Conservation (phyloP, 148 eudicot genomes). For the Rhododendron vialii region DNA sequence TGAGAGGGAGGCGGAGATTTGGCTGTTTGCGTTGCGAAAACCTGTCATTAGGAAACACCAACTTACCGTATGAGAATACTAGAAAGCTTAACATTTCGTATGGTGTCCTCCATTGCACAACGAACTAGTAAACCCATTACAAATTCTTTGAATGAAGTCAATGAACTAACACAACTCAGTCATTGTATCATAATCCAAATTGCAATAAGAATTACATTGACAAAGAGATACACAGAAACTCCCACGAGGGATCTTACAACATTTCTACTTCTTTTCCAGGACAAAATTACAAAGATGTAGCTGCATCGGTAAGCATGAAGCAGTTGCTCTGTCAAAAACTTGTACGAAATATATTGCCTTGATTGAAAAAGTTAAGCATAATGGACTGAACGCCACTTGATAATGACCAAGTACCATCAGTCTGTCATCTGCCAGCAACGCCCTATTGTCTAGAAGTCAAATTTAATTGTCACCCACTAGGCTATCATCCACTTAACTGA, state of each 20-base stretch:
- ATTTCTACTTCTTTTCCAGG: neutral
- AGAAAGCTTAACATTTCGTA: neutral
- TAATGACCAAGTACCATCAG: neutral
- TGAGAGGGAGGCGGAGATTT: constrained; percentile 70
- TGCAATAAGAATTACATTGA: neutral
- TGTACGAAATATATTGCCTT: neutral
- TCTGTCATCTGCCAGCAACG: neutral
- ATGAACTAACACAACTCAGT: neutral
- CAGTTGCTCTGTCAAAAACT: neutral
- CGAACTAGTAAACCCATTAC: neutral
- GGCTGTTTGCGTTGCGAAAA: constrained; percentile 81
- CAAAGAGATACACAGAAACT: neutral
- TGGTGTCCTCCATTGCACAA: neutral
- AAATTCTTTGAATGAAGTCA: neutral
- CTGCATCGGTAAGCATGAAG: neutral
- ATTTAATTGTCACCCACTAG: neutral
- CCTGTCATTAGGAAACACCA: constrained; percentile 67
- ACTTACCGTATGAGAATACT: neutral
- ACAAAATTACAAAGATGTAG: neutral
- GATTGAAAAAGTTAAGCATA: neutral
- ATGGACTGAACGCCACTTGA: neutral
- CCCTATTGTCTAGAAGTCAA: neutral
- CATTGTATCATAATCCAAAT: neutral
- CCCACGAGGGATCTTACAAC: neutral
- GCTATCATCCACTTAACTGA: neutral